These are phyloP conservation scores for Scutellaria barbata DNA, from an alignment of 257 asterid genomes.

Conservation along the genomic window DNA sequence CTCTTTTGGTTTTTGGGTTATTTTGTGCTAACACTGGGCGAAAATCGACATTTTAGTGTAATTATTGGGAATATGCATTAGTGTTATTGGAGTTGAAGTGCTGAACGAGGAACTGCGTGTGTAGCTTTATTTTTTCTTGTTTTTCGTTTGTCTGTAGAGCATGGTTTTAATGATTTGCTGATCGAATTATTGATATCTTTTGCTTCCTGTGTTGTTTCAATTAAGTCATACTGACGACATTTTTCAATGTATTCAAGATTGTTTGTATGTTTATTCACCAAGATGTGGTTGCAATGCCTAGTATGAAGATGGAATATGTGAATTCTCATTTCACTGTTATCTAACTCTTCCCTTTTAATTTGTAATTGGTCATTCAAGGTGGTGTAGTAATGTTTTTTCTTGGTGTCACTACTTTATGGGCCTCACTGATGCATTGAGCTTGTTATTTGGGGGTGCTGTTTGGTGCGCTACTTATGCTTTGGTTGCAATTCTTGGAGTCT, in stretches of 20 bases:
- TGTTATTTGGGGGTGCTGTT: slow-evolving; percentile 67
- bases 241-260: not conserved
- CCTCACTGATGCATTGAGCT: slow-evolving; percentile 53
- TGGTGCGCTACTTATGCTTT: slow-evolving; percentile 80
- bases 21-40: not conserved
- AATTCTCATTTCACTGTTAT: slow-evolving; percentile 1
- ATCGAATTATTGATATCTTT: not conserved
- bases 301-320: slow-evolving; percentile 11
- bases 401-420: slow-evolving; percentile 58
- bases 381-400: slow-evolving; percentile 44
- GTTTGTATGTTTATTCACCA: not conserved
- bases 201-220: not conserved
- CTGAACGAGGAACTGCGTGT: not conserved
- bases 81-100: not conserved
- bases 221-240: not conserved
- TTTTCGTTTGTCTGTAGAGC: not conserved
- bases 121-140: not conserved
- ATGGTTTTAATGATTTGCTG: not conserved
- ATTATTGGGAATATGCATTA: not conserved
- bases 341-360: slow-evolving; percentile 2
- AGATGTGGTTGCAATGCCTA: not conserved
- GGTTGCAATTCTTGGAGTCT: slow-evolving; percentile 70
- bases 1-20: not conserved
- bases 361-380: slow-evolving; percentile 49
- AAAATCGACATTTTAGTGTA: not conserved